A percentile compares a stretch with the other conserved stretches of the same genome.
Conservation (phyloP, 2,329 filamentous ascomycete species). For the Meredithiella fracta region DNA sequence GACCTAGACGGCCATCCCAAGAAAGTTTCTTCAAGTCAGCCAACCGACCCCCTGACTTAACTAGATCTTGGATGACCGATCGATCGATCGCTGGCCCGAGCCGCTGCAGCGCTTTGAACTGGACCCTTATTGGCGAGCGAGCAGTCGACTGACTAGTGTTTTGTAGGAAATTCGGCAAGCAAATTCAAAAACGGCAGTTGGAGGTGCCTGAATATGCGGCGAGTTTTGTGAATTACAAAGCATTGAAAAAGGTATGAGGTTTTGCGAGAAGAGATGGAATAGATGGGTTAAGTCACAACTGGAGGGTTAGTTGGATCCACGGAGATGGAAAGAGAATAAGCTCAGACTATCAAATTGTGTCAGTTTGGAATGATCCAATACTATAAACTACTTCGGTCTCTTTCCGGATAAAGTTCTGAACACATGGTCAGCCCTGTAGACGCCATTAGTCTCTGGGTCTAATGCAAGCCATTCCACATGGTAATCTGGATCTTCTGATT, state of each 20-base stretch:
- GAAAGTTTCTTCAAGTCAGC: no score
- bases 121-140: neutral
- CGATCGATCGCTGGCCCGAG: neutral
- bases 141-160: neutral
- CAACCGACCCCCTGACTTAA: no score
- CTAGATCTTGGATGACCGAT: no score
- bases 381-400: no score
- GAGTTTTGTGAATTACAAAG: slow-evolving; percentile 99
- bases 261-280: no score
- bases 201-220: slow-evolving; percentile 98
- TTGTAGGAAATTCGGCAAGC: slow-evolving; percentile 95
- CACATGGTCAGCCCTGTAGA: neutral
- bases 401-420: no score
- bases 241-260: slow-evolving; percentile 71
- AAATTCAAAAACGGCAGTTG: slow-evolving; percentile 96
- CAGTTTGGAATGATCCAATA: no score
- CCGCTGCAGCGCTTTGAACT: neutral
- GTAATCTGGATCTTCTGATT: neutral
- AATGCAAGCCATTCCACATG: neutral
- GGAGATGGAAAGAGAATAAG: no score
- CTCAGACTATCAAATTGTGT: no score
- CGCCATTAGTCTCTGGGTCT: neutral
- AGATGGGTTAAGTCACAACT: no score
- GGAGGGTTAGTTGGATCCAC: no score
- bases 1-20: no score